Evolutionary conservation across 2,329 filamentous ascomycete species (phyloP), one percentile per base, ranked within the genome.

Genomic region (Aspergillus cejpii): DNA sequence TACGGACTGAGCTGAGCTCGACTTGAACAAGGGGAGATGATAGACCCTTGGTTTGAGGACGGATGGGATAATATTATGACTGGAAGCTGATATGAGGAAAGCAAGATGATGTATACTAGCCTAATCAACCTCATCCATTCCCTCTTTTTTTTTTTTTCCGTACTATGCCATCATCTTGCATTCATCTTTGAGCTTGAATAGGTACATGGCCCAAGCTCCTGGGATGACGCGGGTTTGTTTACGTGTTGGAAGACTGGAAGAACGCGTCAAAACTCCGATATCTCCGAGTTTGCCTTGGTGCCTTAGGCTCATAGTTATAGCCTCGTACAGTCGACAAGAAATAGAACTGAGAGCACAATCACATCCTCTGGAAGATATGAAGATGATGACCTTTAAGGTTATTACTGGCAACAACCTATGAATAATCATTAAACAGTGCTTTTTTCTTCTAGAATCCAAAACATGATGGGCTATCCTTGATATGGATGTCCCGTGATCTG

Each of bases 61-160:
- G 43, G 47, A 50, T 50, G 47, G 48, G 47, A 42, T 45, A 50
- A 40, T 46, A 50, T 51, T 43, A 49, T 31, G 41, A 54, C 40
- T 51, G 55, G 51, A 46, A 29, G 45, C 37, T 46, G 34, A 47
- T 34, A 24, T 41, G 46, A 49, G 44, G 50, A 48, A 48, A 57
- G 51, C 51, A 47, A 42, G 48, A 44, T 52, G 56, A 53, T 58
- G 57, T 60, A 60, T 47, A 57, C 50, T 58, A 61, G 55, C 52
- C 49, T 55, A 55, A 57, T 56, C 52, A 50, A 57, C 45, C 49
- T 39, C 50, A 47, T 49, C 44, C 47, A 43, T 53, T 46, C 47
- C 44, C 43, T 39, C 31, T 20, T 31, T n/a, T 44, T 21, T 27
- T 37, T 14, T 39, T 3, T 23, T 39, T 27, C 15, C n/a, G 7